Base-by-base conservation (phyloP, 129 eudicot genomes). In the Chrysanthemum makinoi region DNA sequence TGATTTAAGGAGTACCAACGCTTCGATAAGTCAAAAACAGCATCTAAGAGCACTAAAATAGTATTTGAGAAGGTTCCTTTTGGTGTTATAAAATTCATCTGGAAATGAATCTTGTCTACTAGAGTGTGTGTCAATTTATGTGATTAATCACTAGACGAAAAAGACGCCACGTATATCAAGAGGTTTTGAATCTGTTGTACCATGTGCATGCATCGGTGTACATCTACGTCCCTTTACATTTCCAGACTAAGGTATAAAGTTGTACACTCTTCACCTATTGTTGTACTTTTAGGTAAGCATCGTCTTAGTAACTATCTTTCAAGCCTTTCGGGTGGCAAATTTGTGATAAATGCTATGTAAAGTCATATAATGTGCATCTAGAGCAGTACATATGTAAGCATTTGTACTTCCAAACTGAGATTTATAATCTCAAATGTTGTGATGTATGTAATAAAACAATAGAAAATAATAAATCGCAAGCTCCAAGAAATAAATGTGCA, bases 21-120 rank as follows among this genome's bases (percentile, higher is more conserved):
- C 81, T 52, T 77, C 33, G 81, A 2, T 70, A 77, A 77, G 72
- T 75, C 82, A 77, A 78, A 86, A 80, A 83, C 81, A 88, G 96
- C 89, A 91, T 90, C 91, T 83, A 53, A 17, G 58, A 39, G 14
- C 59, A 66, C 74, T 80, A 83, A 76, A 77, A 81, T 83, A 83
- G 53, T 62, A 56, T 58, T 69, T 75, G 62, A 50, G 81, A 86
- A 76, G 86, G 76, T 82, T 85, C 87, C 48, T 79, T 69, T 68
- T 35, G 26, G 30, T 46, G 43, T 55, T 69, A 62, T 67, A 18
- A 73, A 28, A 74, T 74, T 54, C 80, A 44, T 70, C 24, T 84
- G 69, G 43, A 69, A 12, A 48, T 62, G 64, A 72, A 72, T 70
- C 69, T 65, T 57, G 81, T 82, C 28, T 49, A 76, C 14, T 68